Evolutionary conservation across 768 basidiomycete genomes (phyloP), one percentile per base, ranked within the genome.

Genomic region (Leccinum aurantiacum): DNA sequence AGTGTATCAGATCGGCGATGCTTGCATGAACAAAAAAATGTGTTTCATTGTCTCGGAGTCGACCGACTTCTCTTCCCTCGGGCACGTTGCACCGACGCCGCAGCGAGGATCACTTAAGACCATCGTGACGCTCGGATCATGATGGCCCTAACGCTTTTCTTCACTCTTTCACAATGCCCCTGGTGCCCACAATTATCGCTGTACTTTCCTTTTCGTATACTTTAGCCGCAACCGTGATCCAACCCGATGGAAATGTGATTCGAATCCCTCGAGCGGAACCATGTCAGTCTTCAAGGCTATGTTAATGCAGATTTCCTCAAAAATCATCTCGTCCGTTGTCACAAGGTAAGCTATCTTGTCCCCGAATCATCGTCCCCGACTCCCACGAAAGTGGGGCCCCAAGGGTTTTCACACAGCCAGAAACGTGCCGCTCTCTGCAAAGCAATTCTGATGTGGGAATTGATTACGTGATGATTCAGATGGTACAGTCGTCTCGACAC

Each of bases 401-500:
- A 24, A 24, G 24, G 24, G 24, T 24, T 24, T 24, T 24, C 24
- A 24, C 24, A 24, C 24, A 24, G 24, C 24, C 24, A 24, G 24
- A 24, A 24, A 24, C 24, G 24, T 24, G 24, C 24, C 24, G 24
- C 24, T 24, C 24, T 24, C 24, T 24, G 24, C 24, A 24, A 24
- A 24, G 24, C 24, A 24, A 24, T 24, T 24, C 24, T 24, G 24
- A 24, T 24, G 24, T 24, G 24, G 24, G 24, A 24, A 24, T 24
- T 24, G 24, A 24, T 24, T 24, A 24, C 24, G 24, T 24, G 24
- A 24, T 24, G 24, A 24, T 24, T 24, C 24, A 24, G 24, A 24
- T 24, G 24, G 24, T 24, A 24, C 24, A 24, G 24, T 24, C 24
- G 24, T 24, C 24, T n/a, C 58, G 83, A 83, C 64, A 83, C 82